Evolutionary conservation across 2,329 filamentous ascomycete species (phyloP), one percentile per base, ranked within the genome.

Genomic region (Monilinia laxa): DNA sequence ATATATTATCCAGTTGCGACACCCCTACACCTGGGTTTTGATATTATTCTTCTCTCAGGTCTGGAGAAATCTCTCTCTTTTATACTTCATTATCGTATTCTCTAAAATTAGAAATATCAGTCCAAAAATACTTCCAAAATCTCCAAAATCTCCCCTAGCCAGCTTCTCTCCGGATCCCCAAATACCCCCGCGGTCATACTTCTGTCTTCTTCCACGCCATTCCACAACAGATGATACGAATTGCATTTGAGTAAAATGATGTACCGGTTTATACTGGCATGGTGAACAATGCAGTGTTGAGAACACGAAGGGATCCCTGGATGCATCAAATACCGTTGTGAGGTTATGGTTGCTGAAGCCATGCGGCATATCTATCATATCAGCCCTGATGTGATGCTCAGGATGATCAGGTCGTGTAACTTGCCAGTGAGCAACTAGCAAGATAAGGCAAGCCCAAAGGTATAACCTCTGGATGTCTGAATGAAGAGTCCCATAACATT

Each of bases 401-500:
- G 68, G 69, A 35, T 72, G 52, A 52, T 84, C 80, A 2, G 79
- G 76, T 0, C 82, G 80, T 28, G 28, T 4, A 28, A 28, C 28
- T 28, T 28, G 28, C 28, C 28, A 28, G 28, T 28, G 2, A 28
- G 4, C 28, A 28, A 28, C 28, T 28, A 28, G 28, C 28, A 28
- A 28, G 28, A 28, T 28, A 28, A 28, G 28, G 28, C 25, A 94
- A 80, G 94, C 95, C 88, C 91, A 95, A 38, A 92, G 78, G 35
- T 90, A 89, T n/a, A 95, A 79, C 0, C 87, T 91, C 90, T 91
- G 95, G 4, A 95, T 82, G 90, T 28, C 28, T 28, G 28, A 28
- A 91, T 82, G 90, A 91, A 96, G 14, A 95, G 79, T 0, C 87
- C 87, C 2, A 87, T 79, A 78, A 92, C 88, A 69, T 90, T 75